Evolutionary conservation across 805 yeast genomes (phyloP).

Genomic region (Kuraishia floccosa): DNA sequence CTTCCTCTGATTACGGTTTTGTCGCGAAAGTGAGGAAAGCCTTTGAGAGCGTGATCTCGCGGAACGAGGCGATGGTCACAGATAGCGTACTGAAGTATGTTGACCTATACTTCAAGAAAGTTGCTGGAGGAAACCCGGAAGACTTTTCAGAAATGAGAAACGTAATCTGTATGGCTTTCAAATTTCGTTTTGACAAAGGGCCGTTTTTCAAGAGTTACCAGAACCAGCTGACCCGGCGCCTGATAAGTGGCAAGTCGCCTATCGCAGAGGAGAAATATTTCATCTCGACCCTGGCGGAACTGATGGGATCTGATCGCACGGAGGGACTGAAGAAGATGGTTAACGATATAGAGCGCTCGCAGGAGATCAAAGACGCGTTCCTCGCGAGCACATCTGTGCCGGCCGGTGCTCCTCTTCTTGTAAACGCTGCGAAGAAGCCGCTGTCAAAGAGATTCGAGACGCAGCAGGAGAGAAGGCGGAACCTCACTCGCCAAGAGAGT

Average conservation of each 20-base stretch:
- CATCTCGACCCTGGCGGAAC: not conserved
- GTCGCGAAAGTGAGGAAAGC: not conserved
- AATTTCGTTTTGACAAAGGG: not conserved
- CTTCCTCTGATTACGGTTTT: not conserved
- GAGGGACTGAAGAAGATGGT: not conserved
- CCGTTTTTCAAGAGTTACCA: not conserved
- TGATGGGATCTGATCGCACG: not conserved
- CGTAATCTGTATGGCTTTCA: not conserved
- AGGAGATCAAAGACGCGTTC: not conserved
- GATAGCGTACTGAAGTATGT: not conserved
- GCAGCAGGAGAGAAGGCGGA: no score
- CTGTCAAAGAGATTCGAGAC: no score
- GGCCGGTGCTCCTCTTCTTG: no score
- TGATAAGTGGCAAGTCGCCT: not conserved
- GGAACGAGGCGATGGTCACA: not conserved
- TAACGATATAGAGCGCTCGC: not conserved
- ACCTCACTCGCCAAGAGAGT: no score
- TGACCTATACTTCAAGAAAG: not conserved
- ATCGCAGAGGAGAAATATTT: not conserved
- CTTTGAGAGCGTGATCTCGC: not conserved
- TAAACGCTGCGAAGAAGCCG: no score
- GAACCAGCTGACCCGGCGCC: constrained; percentile 1
- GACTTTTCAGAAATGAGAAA: not conserved
- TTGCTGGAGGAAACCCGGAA: not conserved
- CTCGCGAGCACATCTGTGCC: not conserved